Evolutionary conservation across 2,329 filamentous ascomycete species (phyloP), one percentile per base, ranked within the genome.

Genomic region (Penicillium thymicola): DNA sequence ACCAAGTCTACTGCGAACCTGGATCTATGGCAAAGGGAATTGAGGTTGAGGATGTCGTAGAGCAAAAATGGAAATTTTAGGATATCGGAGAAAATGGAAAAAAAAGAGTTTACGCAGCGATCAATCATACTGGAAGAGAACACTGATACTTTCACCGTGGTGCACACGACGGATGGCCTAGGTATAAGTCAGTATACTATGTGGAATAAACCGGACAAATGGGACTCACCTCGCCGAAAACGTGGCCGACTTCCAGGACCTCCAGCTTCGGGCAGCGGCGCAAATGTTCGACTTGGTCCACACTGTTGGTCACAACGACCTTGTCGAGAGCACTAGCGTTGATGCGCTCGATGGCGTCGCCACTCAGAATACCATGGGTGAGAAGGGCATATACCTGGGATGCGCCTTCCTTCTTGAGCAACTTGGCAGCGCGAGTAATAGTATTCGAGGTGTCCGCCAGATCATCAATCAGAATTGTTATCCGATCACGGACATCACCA

Each of bases 61-160:
- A 43, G 41, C 25, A 23, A 46, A 44, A 34, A 28, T 56, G 5
- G 34, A 38, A 51, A 45, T 51, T 52, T 55, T 52, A 41, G 34
- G 48, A 56, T 52, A 55, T 55, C 41, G 27, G 27, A 52, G 40
- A 48, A 57, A 23, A 30, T 28, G 40, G 41, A 46, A 18, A 13
- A 32, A 42, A 44, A 44, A 57, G 49, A 54, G 51, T 56, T 46
- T 49, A 13, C 41, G 58, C 54, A 56, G 54, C 32, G 14, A 54
- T 72, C 73, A 92, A 72, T 90, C 88, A 75, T 90, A 89, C 72
- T 92, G 88, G 76, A 99, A 99, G 50, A 99, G 82, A 59, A 94
- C 90, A 73, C 92, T 96, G 77, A 99, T 96, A 70, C 91, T 96
- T 79, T 99, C 94, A 68, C 94, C 94, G 75, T 97, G 92, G 76